phyloP scores from a whole-genome alignment of 176 grass and related monocot genomes.

The Ananas comosus region DNA sequence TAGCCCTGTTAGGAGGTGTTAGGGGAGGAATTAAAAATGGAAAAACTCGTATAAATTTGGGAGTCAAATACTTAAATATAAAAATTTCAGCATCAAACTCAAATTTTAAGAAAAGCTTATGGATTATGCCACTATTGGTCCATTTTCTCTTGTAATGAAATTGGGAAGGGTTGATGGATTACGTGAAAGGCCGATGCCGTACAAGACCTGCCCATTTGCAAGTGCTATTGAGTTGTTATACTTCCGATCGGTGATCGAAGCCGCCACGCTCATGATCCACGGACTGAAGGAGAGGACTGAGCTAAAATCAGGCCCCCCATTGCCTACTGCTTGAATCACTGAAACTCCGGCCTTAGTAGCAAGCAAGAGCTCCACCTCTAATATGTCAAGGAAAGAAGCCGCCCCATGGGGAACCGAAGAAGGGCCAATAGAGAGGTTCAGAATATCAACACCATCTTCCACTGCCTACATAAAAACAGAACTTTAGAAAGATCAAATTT shows the following conservation, averaged over 20 bases:
- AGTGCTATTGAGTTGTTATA: constrained; percentile 62
- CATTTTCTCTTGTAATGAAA: constrained; percentile 4
- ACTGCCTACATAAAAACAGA: constrained; percentile 55
- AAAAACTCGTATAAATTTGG: not conserved
- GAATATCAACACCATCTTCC: constrained; percentile 79
- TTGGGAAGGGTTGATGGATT: constrained; percentile 19
- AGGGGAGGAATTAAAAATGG: too few relatives aligned
- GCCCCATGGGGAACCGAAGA: constrained; percentile 43
- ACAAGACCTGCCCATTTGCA: constrained; percentile 47
- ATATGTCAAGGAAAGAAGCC: constrained; percentile 72
- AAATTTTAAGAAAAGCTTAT: too few relatives aligned
- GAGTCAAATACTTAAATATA: too few relatives aligned
- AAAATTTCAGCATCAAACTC: too few relatives aligned
- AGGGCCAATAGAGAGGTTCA: constrained; percentile 74
- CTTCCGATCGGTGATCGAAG: constrained; percentile 53
- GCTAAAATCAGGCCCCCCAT: constrained; percentile 54
- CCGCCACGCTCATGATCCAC: constrained; percentile 85
- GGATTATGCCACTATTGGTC: too few relatives aligned
- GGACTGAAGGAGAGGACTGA: constrained; percentile 86
- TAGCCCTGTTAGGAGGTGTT: too few relatives aligned
- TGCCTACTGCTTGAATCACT: constrained; percentile 82
- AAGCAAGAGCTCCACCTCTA: constrained; percentile 79
- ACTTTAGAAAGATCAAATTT: not conserved
- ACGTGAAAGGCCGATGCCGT: constrained; percentile 49
- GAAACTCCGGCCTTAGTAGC: constrained; percentile 81